Conservation (phyloP, 1,139 yeast genomes). For the Scheffersomyces quercinus region DNA sequence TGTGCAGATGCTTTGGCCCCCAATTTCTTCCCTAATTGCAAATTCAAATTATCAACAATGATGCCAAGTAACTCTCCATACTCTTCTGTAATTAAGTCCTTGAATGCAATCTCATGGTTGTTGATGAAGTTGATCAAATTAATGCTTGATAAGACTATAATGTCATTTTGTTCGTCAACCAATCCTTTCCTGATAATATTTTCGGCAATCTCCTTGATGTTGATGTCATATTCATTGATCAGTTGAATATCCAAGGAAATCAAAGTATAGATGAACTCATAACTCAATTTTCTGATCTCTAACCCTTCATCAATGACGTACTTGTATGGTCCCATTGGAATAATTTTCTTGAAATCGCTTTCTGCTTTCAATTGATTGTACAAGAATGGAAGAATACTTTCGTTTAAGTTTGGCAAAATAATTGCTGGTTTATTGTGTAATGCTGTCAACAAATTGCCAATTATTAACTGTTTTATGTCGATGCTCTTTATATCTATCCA, state of each 20-base stretch:
- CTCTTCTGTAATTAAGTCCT: constrained; percentile 16
- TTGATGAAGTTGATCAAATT: constrained; percentile 32
- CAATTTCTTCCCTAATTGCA: constrained; percentile 36
- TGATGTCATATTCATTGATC: constrained; percentile 18
- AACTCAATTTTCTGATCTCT: constrained; percentile 70
- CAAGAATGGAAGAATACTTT: constrained; percentile 43
- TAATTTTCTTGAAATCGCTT: constrained; percentile 58
- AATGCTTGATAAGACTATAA: constrained; percentile 37
- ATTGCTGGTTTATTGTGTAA: constrained; percentile 43
- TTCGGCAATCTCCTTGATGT: constrained; percentile 24
- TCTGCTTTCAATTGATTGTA: constrained; percentile 59
- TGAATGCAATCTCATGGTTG: constrained; percentile 11
- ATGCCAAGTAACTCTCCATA: constrained; percentile 19
- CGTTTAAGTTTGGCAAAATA: constrained; percentile 11
- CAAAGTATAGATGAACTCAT: constrained; percentile 67
- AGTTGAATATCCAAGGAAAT: constrained; percentile 26
- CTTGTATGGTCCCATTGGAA: constrained; percentile 87
- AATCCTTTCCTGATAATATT: constrained; percentile 36
- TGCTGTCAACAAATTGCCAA: constrained; percentile 61
- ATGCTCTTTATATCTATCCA: constrained; percentile 27
- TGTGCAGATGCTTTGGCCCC: constrained; percentile 46
- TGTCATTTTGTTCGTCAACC: constrained; percentile 40
- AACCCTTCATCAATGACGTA: constrained; percentile 80
- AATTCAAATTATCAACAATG: constrained; percentile 24
- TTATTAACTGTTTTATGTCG: constrained; percentile 55